Conservation (phyloP, 345 rosid species). For the Arabis alpina region DNA sequence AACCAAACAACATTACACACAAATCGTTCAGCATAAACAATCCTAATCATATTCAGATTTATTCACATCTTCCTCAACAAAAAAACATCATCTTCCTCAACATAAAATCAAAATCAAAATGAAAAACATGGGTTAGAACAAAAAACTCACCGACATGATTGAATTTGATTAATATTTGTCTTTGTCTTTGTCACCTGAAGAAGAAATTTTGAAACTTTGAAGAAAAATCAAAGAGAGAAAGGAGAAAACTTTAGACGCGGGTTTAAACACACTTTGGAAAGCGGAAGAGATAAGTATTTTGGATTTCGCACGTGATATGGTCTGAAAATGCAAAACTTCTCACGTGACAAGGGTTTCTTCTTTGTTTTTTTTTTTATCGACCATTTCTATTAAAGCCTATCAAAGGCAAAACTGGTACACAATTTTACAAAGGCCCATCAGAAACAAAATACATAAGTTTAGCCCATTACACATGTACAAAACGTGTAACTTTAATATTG, state of each 20-base stretch:
- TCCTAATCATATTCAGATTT: conserved; percentile 36
- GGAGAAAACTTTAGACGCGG: conserved; percentile 29
- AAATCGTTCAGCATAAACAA: conserved; percentile 15
- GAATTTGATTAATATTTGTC: too few species aligned
- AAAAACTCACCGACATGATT: conserved; percentile 41
- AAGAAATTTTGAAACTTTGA: conserved; percentile 25
- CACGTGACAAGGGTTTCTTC: conserved; percentile 36
- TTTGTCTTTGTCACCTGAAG: neutral
- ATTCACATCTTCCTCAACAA: conserved; percentile 12
- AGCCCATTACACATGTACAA: too few species aligned
- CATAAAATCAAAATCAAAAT: neutral
- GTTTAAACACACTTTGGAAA: conserved; percentile 24
- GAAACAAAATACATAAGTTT: too few species aligned
- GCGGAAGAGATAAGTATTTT: conserved; percentile 39
- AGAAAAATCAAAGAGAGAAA: neutral
- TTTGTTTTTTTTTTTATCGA: too few species aligned
- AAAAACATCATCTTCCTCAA: conserved; percentile 6
- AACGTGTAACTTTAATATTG: too few species aligned
- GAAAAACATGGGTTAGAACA: neutral
- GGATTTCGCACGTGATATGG: too few species aligned
- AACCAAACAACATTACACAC: conserved; percentile 13
- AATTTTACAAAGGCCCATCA: too few species aligned
- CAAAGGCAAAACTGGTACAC: too few species aligned
- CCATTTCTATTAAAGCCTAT: too few species aligned
- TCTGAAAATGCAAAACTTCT: conserved; percentile 9